Conservation (phyloP, 768 basidiomycete genomes). For the Lactarius vividus region DNA sequence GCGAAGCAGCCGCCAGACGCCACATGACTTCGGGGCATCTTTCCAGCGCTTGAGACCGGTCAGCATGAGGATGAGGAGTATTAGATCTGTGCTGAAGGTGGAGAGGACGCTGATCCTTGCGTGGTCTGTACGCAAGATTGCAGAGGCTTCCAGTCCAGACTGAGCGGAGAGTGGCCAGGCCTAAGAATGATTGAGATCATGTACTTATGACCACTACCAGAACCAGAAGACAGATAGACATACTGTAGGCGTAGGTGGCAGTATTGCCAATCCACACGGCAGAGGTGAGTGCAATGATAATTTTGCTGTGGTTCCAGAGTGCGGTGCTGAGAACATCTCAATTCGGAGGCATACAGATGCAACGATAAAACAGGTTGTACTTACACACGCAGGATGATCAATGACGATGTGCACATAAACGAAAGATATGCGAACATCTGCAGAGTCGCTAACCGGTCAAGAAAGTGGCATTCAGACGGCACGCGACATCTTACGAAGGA, state of each 20-base stretch:
- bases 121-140: not conserved
- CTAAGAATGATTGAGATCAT: not conserved
- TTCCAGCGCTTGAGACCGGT: constrained; percentile 19
- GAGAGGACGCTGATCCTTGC: constrained; percentile 4
- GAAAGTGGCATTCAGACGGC: not conserved
- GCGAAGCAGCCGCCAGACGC: constrained; percentile 15
- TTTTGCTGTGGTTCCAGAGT: constrained; percentile 14
- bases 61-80: constrained; percentile 21
- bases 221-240: not conserved
- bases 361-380: not conserved
- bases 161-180: not conserved
- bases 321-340: not conserved
- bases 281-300: not conserved
- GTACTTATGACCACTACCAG: not conserved
- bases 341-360: not conserved
- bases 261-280: not conserved
- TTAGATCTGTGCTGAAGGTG: constrained; percentile 12
- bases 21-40: not conserved
- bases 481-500: constrained; percentile 11
- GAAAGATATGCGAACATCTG: constrained; percentile 20
- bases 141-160: constrained; percentile 7
- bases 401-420: constrained; percentile 17
- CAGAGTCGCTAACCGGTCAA: not conserved
- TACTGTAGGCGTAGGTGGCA: not conserved
- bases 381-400: constrained; percentile 23